Base-by-base conservation (phyloP, 2,329 filamentous ascomycete species). In the Monosporascus sp. region DNA sequence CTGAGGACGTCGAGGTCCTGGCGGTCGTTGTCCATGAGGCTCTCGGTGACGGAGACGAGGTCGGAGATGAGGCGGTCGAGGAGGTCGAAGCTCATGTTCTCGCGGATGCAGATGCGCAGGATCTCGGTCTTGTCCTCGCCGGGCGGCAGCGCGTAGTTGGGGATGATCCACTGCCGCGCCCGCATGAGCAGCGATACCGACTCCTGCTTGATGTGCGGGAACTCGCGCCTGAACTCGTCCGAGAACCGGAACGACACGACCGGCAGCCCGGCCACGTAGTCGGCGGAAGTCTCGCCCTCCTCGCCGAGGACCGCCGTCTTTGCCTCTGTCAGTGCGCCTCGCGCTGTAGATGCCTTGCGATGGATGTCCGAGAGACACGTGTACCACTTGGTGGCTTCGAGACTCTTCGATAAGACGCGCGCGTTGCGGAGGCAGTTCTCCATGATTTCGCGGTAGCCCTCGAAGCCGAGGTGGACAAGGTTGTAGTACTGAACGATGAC, bases 401-500 rank as follows among this genome's bases (percentile, higher is more conserved):
- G 73, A 8, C 77, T 77, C 55, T 84, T 81, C 47, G 81, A 84
- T 15, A 88, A 71, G 2, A 88, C 65, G 2, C 85, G 76, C 1
- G 85, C 84, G 61, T 88, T 88, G 31, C 77, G 67, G 38, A 89
- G 70, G 48, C 81, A 82, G 62, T 86, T 87, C 63, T 87, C 84
- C 80, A 84, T 87, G 54, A 86, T 77, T 37, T 73, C 71, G 11
- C 75, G 77, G 68, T 85, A 90, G 9, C 86, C 86, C 2, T 73
- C 72, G 66, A 83, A 85, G 2, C 86, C 86, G 0, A 89, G 77
- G 57, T 88, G 85, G 54, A 89, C 83, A 14, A 89, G 72, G 60
- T 89, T 88, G 70, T 83, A 89, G 68, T 89, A 89, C 63, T 89
- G 86, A 0, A 78, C 84, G 55, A 89, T 83, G 52, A 89, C 75